Evolutionary conservation across 164 flowering plant species (phyloP), one percentile per base, ranked within the genome.

Genomic region (Stephania yunnanensis): DNA sequence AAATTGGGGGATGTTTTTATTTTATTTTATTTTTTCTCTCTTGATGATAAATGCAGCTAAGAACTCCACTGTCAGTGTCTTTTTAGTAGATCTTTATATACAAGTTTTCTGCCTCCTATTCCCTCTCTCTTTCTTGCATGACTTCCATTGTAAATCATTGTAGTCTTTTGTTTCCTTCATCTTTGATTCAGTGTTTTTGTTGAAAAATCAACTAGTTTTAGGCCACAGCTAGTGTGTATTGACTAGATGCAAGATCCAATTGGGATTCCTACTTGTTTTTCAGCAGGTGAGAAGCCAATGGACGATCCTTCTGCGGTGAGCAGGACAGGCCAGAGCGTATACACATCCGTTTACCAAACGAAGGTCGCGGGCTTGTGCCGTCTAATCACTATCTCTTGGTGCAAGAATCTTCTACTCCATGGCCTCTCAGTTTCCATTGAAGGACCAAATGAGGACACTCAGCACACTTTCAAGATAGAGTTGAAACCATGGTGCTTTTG

Each of bases 401-500:
- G 89, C 86, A 89, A 87, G 84, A 90, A 87, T 71, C 71, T 89
- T 67, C 61, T 91, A 29, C 88, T 88, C 61, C 94, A 86, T 74
- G 91, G 94, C 69, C 84, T 92, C 1, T 87, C 92, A 4, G 81
- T 92, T 11, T 85, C 91, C 11, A 78, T 91, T 2, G 87, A 85
- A 68, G 89, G 88, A 6, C 73, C 78, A 2, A 81, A 81, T 0
- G 88, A 84, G 4, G 87, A 77, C 30, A 75, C n/a, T 67, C 85
- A 85, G 70, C 79, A 81, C 58, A 82, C 70, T 74, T 90, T 87
- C 89, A 90, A 87, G 74, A 82, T 90, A 7, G 95, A 89, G 86
- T 87, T 90, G 48, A 87, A 88, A 81, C 91, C 92, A 3, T 90
- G 91, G 92, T 81, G 80, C 71, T 90, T 90, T 74, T 89, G 92